These are phyloP conservation scores for Fraxinus dipetala DNA, from an alignment of 305 asterid genomes.

Conservation along the genomic window DNA sequence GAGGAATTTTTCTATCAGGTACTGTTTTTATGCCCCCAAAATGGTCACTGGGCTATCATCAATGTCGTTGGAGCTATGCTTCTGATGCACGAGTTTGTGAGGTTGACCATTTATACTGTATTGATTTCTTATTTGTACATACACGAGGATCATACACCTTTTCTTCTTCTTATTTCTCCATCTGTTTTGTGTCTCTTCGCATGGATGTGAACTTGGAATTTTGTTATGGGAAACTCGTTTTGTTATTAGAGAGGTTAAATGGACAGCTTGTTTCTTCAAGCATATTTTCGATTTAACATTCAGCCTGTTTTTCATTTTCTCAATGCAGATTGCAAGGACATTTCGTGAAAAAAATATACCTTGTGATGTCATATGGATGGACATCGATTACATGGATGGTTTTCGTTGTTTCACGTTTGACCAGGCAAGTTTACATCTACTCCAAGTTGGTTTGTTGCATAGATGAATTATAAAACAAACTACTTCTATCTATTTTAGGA, in stretches of 20 bases:
- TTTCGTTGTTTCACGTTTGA: constrained; percentile 94
- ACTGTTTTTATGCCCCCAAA: constrained; percentile 95
- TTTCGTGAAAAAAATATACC: constrained; percentile 89
- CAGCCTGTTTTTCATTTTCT: constrained; percentile 14
- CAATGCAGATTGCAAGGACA: constrained; percentile 71
- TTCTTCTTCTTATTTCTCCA: background rate
- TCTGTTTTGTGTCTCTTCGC: background rate
- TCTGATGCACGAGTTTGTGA: constrained; percentile 85
- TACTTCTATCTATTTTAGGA: constrained; percentile 42
- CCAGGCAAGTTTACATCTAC: constrained; percentile 43
- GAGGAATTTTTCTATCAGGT: constrained; percentile 45
- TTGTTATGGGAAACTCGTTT: constrained; percentile 14
- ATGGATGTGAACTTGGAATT: background rate
- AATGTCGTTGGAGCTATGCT: constrained; percentile 93
- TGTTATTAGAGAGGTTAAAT: constrained; percentile 1
- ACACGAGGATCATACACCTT: background rate
- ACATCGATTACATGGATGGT: constrained; percentile 96
- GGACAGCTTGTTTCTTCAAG: background rate
- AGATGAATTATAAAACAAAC: constrained; percentile 15
- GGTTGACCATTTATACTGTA: constrained; percentile 40
- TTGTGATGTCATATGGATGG: constrained; percentile 99
- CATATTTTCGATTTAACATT: background rate
- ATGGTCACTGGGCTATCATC: constrained; percentile 98
- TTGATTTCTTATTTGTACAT: constrained; percentile 9
- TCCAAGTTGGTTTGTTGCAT: background rate